phyloP scores from a whole-genome alignment of 768 basidiomycete genomes.

The Pleurotus platypus region DNA sequence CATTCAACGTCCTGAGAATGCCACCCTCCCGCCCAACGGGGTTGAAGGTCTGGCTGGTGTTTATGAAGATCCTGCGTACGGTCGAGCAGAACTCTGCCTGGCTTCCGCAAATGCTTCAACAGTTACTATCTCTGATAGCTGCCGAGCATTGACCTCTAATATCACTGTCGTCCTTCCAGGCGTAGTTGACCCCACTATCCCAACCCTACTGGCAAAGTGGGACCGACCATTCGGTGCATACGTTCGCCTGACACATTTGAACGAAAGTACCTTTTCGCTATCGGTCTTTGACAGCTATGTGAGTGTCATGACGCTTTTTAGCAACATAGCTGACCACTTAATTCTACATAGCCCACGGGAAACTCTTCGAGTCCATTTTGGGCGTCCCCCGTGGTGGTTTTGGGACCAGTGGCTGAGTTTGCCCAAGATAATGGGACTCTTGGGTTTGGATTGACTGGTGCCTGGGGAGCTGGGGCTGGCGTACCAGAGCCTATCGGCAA shows the following conservation, averaged over 20 bases:
- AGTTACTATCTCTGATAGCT: constrained; percentile 9
- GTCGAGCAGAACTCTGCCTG: constrained; percentile 11
- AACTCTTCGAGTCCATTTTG: constrained; percentile 19
- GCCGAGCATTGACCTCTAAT: constrained; percentile 14
- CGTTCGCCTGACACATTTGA: constrained; percentile 20
- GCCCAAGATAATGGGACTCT: constrained; percentile 6
- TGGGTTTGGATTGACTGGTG: constrained; percentile 15
- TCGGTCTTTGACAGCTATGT: constrained; percentile 15
- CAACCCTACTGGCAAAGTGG: constrained; percentile 21
- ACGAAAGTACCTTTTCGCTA: constrained; percentile 20
- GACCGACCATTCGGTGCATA: constrained; percentile 14
- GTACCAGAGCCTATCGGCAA: constrained; percentile 13
- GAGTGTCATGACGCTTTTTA: not conserved
- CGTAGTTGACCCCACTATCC: constrained; percentile 14
- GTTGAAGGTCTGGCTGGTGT: constrained; percentile 7
- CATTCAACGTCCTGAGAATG: constrained; percentile 5
- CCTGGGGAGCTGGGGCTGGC: constrained; percentile 18
- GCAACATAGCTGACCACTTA: not conserved
- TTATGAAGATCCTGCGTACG: constrained; percentile 13
- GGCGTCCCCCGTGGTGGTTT: constrained; percentile 5
- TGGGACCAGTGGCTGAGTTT: constrained; percentile 15
- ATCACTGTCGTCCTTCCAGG: constrained; percentile 18
- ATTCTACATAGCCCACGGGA: constrained; percentile 13
- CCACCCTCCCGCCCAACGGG: constrained; percentile 7
- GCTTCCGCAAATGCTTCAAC: not conserved